Evolutionary conservation across 768 basidiomycete genomes (phyloP).

Genomic region (Lentinula edodes): DNA sequence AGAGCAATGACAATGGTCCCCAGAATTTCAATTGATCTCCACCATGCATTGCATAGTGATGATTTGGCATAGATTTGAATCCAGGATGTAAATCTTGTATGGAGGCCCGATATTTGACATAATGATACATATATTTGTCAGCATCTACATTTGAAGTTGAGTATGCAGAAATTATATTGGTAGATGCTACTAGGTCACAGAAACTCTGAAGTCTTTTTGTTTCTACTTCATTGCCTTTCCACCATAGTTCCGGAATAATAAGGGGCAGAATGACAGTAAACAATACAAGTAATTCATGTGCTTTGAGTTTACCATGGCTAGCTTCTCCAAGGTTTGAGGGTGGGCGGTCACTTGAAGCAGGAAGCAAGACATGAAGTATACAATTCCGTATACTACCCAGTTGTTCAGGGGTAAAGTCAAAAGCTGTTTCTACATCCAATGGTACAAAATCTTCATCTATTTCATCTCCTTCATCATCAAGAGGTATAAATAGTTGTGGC

Average conservation of each 20-base stretch:
- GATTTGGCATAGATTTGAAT: conserved; percentile 9
- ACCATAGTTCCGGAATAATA: conserved; percentile 10
- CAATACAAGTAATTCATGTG: conserved; percentile 11
- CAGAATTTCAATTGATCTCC: conserved; percentile 11
- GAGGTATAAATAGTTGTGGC: not conserved
- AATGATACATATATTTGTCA: conserved; percentile 7
- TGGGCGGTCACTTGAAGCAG: conserved; percentile 10
- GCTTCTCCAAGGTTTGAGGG: conserved; percentile 15
- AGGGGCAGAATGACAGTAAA: conserved; percentile 11
- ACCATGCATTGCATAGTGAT: conserved; percentile 14
- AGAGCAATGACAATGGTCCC: conserved; percentile 12
- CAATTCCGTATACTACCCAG: not conserved
- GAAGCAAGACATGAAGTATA: conserved; percentile 6
- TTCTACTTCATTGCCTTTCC: conserved; percentile 1
- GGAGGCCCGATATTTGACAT: conserved; percentile 6
- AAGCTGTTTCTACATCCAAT: not conserved
- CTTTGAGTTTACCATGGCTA: conserved; percentile 16
- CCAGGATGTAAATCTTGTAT: conserved; percentile 7
- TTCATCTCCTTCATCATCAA: not conserved
- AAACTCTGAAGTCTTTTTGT: conserved; percentile 8
- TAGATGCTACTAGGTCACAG: conserved; percentile 12
- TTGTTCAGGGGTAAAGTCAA: not conserved
- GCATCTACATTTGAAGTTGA: conserved; percentile 11
- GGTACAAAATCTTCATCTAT: not conserved
- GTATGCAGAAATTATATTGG: conserved; percentile 12